These are phyloP conservation scores for Endoconidiophora laricicola DNA, from an alignment of 2,329 filamentous ascomycete genomes.

Conservation along the genomic window DNA sequence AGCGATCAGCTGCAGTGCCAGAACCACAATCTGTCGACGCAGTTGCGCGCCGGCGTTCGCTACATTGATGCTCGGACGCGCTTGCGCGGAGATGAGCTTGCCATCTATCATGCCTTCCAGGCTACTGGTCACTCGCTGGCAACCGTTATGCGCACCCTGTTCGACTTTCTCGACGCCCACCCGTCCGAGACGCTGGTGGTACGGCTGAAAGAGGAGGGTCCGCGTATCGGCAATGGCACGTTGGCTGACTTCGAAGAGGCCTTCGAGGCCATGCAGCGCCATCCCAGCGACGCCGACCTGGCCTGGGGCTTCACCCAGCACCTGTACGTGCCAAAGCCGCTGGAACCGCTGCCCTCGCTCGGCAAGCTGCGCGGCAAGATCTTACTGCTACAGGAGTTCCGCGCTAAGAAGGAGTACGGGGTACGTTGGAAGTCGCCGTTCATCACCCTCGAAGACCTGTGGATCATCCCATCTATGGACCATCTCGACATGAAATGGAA, in stretches of 20 bases:
- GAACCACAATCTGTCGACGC: slow-evolving; percentile 27
- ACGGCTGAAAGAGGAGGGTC: slow-evolving; percentile 33
- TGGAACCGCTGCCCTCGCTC: slow-evolving; percentile 25
- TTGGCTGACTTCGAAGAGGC: slow-evolving; percentile 27
- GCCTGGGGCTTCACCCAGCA: slow-evolving; percentile 21
- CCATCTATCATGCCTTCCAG: slow-evolving; percentile 30
- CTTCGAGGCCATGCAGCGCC: slow-evolving; percentile 25
- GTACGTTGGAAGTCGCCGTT: slow-evolving; percentile 28
- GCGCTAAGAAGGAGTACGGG: slow-evolving; percentile 23
- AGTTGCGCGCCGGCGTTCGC: slow-evolving; percentile 30
- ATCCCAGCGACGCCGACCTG: slow-evolving; percentile 20
- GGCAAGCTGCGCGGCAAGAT: slow-evolving; percentile 29
- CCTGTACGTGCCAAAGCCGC: slow-evolving; percentile 19
- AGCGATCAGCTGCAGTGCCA: slow-evolving; percentile 28
- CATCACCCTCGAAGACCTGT: slow-evolving; percentile 31
- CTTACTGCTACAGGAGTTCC: slow-evolving; percentile 32
- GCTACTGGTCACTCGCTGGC: slow-evolving; percentile 29
- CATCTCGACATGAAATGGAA: slow-evolving; percentile 31
- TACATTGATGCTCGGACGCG: slow-evolving; percentile 34
- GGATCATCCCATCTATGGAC: slow-evolving; percentile 26
- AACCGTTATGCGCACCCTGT: slow-evolving; percentile 27
- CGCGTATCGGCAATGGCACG: slow-evolving; percentile 19
- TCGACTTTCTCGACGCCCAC: slow-evolving; percentile 28
- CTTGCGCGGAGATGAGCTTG: slow-evolving; percentile 25
- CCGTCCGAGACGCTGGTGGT: slow-evolving; percentile 31